These are phyloP conservation scores for Punica granatum DNA, from an alignment of 345 rosid species.

Conservation along the genomic window DNA sequence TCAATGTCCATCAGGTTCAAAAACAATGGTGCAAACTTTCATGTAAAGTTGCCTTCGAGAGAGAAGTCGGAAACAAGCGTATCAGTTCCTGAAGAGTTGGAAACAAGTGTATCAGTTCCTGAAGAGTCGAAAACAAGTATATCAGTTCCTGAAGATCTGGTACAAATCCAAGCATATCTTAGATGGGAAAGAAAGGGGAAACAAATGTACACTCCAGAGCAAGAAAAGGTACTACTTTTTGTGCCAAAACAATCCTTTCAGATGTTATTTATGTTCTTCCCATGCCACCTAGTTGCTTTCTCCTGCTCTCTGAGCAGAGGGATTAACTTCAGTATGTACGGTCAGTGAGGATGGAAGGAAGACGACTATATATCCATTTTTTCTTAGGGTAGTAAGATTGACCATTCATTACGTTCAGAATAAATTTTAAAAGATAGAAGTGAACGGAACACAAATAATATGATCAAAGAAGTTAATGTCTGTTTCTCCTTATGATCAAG, in stretches of 20 bases:
- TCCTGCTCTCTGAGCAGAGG: neutral
- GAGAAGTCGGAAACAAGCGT: conserved; percentile 34
- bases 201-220: conserved; percentile 71
- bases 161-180: conserved; percentile 83
- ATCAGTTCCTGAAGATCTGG: conserved; percentile 90
- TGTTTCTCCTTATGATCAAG: neutral
- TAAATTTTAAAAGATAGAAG: neutral
- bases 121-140: conserved; percentile 31
- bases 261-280: neutral
- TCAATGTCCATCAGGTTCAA: conserved; percentile 76
- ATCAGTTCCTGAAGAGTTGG: conserved; percentile 35
- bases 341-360: neutral
- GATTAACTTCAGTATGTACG: neutral
- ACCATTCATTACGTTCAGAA: neutral
- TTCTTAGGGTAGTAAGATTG: neutral
- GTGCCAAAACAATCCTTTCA: neutral
- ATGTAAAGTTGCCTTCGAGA: conserved; percentile 48
- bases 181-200: conserved; percentile 99
- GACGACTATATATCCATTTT: neutral
- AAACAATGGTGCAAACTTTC: conserved; percentile 80
- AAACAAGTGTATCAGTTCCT: conserved; percentile 36
- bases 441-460: neutral
- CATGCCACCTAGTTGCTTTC: neutral
- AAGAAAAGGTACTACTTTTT: conserved; percentile 47
- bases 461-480: neutral